Conservation (phyloP, 2,329 filamentous ascomycete genomes). For the Hypoxylon sp. region DNA sequence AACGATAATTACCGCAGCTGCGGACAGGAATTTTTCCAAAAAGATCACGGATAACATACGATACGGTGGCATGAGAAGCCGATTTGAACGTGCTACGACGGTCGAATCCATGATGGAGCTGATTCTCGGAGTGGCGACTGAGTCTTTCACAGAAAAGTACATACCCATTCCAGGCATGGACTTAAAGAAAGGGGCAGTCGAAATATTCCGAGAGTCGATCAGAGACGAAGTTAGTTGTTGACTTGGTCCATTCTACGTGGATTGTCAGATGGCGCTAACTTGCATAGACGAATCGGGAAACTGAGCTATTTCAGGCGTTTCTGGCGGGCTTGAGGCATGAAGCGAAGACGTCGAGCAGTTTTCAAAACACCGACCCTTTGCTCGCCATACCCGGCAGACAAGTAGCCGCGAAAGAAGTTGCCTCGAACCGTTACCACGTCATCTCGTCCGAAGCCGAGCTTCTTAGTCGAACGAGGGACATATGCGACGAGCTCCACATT, state of each 20-base stretch:
- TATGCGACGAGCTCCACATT: slow-evolving; percentile 23
- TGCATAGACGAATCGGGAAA: slow-evolving; percentile 17
- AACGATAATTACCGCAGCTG: no score
- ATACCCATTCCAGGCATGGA: background rate
- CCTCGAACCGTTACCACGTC: slow-evolving; percentile 10
- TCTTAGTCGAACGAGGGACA: slow-evolving; percentile 16
- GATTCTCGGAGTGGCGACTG: slow-evolving; percentile 17
- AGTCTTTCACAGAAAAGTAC: slow-evolving; percentile 16
- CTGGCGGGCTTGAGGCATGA: slow-evolving; percentile 3
- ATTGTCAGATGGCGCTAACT: slow-evolving; percentile 2
- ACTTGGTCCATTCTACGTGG: background rate
- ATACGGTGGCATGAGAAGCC: slow-evolving; percentile 8
- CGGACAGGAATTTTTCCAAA: no score
- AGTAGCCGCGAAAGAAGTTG: background rate
- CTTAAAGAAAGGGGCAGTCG: slow-evolving; percentile 15
- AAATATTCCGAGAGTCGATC: slow-evolving; percentile 26
- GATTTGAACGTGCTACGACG: slow-evolving; percentile 15
- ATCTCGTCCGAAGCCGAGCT: slow-evolving; percentile 22
- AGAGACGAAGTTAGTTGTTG: slow-evolving; percentile 16
- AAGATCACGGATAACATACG: slow-evolving; percentile 10
- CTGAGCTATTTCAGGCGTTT: slow-evolving; percentile 14
- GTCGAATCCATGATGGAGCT: slow-evolving; percentile 18
- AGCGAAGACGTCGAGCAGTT: no score
- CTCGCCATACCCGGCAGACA: background rate
- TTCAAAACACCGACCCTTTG: no score